Percentiles rank a stretch among this genome's conserved stretches.
These are phyloP conservation scores for Mucor circinelloides DNA, from an alignment of 371 early-diverging fungal species.

Conservation along the genomic window DNA sequence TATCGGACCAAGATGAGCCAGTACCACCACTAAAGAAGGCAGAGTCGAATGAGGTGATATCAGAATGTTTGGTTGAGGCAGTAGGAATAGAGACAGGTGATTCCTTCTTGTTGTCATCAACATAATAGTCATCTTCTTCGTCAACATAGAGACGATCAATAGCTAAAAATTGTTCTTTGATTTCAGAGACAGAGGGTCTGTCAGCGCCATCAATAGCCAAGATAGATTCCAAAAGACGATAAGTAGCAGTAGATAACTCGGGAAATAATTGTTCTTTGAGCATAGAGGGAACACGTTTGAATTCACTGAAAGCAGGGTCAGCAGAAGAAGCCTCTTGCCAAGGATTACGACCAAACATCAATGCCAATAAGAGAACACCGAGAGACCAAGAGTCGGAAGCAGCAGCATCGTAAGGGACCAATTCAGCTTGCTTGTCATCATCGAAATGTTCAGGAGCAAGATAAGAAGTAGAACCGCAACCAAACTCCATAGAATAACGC, in stretches of 20 bases:
- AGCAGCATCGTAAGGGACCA: constrained; percentile 60
- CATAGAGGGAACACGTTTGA: constrained; percentile 50
- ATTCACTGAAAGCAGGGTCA: constrained; percentile 61
- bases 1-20: constrained; percentile 49
- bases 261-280: constrained; percentile 58
- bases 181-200: constrained; percentile 39
- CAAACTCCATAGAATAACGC: constrained; percentile 69
- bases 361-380: constrained; percentile 74
- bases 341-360: constrained; percentile 79
- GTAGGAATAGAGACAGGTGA: constrained; percentile 40
- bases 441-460: constrained; percentile 70
- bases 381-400: constrained; percentile 79
- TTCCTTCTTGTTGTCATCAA: constrained; percentile 27
- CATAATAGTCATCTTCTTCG: constrained; percentile 36
- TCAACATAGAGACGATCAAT: constrained; percentile 34
- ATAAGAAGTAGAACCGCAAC: constrained; percentile 78
- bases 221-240: constrained; percentile 39
- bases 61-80: constrained; percentile 25
- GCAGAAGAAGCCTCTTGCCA: constrained; percentile 69
- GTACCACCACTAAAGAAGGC: constrained; percentile 41
- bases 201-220: constrained; percentile 30
- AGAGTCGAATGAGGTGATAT: constrained; percentile 42
- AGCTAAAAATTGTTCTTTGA: constrained; percentile 35
- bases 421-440: constrained; percentile 41
- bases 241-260: constrained; percentile 34